Conservation (phyloP, 371 early-diverging fungal species). For the Mortierella sp. region DNA sequence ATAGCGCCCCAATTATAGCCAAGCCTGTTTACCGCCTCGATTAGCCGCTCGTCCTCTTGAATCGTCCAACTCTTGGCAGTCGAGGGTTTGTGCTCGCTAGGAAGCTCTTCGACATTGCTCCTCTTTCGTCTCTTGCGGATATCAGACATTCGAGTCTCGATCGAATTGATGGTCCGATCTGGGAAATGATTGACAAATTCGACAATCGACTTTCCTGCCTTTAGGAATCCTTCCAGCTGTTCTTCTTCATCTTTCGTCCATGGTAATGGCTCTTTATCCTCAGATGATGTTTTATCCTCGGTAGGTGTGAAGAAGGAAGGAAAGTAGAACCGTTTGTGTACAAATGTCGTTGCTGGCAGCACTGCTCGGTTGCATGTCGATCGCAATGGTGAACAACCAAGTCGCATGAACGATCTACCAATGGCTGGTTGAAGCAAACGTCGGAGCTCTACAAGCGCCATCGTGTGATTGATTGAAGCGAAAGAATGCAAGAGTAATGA, state of each 20-base stretch:
- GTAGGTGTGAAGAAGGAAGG: no score
- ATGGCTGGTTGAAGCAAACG: background rate
- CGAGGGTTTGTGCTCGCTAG: background rate
- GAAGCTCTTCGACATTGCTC: background rate
- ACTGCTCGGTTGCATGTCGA: background rate
- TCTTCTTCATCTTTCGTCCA: conserved; percentile 14
- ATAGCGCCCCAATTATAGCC: conserved; percentile 9
- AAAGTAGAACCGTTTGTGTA: background rate
- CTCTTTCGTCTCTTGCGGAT: background rate
- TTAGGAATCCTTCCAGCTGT: background rate
- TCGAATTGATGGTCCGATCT: background rate
- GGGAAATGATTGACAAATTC: conserved; percentile 11
- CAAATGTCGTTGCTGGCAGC: background rate
- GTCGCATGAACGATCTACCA: background rate
- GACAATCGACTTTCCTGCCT: background rate
- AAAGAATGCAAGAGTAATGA: background rate
- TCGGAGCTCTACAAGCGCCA: background rate
- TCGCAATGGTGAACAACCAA: background rate
- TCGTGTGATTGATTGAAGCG: conserved; percentile 40
- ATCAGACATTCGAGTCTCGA: background rate
- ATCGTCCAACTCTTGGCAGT: background rate
- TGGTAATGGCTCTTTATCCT: no score
- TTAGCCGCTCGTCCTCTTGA: conserved; percentile 13
- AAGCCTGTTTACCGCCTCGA: background rate
- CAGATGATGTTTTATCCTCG: no score